phyloP scores from a whole-genome alignment of 345 rosid genomes.

The Turnera subulata region DNA sequence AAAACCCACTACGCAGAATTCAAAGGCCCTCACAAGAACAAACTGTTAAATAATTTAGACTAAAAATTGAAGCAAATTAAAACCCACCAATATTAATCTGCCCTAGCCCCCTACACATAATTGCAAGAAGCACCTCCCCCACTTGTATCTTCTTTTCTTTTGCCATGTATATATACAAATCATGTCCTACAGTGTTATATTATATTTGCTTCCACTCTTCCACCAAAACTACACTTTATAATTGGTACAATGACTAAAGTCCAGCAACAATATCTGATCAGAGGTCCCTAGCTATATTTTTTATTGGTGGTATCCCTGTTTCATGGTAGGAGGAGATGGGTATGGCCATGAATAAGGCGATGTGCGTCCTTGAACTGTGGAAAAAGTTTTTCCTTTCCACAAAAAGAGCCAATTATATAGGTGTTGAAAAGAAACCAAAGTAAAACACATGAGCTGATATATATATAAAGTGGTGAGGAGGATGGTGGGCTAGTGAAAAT shows the following conservation, averaged over 20 bases:
- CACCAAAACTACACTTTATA: conserved; percentile 11
- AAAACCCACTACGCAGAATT: conserved; percentile 19
- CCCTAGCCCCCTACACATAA: conserved; percentile 7
- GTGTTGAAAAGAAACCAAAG: conserved; percentile 14
- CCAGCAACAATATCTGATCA: conserved; percentile 21
- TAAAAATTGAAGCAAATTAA: not conserved
- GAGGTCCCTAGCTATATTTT: not conserved
- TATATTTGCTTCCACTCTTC: too few relatives aligned
- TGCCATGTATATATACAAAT: conserved; percentile 24
- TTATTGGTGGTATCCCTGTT: conserved; percentile 24
- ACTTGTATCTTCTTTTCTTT: conserved; percentile 5
- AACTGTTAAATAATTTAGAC: not conserved
- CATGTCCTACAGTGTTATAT: conserved; percentile 8
- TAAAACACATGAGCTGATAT: not conserved
- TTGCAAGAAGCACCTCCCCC: conserved; percentile 14
- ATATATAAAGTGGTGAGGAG: not conserved
- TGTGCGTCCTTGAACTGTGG: conserved; percentile 39
- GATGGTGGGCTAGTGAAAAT: not conserved
- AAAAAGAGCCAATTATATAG: conserved; percentile 42
- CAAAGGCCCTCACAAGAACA: conserved; percentile 1
- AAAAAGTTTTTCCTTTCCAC: conserved; percentile 41
- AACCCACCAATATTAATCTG: conserved; percentile 6
- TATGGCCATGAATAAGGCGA: conserved; percentile 10
- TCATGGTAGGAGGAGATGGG: conserved; percentile 29
- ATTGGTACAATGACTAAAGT: conserved; percentile 15